A percentile compares a stretch with the other conserved stretches of the same genome.
These are phyloP conservation scores for Nigrospora oryzae DNA, from an alignment of 2,329 filamentous ascomycete species.

Conservation along the genomic window DNA sequence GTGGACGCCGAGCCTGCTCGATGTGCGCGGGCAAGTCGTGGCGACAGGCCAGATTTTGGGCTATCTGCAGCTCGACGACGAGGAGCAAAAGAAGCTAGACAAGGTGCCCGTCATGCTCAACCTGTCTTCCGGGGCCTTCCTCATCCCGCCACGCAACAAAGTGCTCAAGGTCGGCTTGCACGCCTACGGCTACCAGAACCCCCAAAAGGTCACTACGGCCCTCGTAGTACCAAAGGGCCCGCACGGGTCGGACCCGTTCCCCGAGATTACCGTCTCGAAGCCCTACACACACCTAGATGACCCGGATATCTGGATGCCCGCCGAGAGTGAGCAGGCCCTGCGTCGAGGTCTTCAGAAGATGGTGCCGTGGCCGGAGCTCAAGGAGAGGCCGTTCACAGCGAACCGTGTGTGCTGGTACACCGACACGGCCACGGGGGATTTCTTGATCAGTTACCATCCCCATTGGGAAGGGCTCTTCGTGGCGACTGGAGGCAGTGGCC, in stretches of 20 bases:
- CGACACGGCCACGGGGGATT: conserved; percentile 64
- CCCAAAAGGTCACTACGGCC: conserved; percentile 21
- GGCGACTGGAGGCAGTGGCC: conserved; percentile 55
- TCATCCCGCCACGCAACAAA: conserved; percentile 57
- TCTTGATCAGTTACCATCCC: conserved; percentile 63
- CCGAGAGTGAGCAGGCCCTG: conserved; percentile 53
- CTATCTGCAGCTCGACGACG: conserved; percentile 65
- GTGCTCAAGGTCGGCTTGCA: conserved; percentile 65
- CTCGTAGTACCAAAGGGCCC: conserved; percentile 8
- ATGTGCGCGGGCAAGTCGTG: conserved; percentile 66
- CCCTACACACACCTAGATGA: conserved; percentile 41
- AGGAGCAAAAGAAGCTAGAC: conserved; percentile 58
- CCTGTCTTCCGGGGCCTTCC: conserved; percentile 62
- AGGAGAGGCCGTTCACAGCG: conserved; percentile 49
- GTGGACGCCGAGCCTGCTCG: conserved; percentile 73
- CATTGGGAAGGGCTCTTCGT: conserved; percentile 49
- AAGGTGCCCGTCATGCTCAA: conserved; percentile 67
- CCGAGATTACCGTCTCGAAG: conserved; percentile 21
- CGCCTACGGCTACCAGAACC: conserved; percentile 58
- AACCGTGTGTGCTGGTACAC: conserved; percentile 70
- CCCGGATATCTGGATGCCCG: conserved; percentile 39
- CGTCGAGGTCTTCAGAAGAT: conserved; percentile 52
- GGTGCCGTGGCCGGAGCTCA: conserved; percentile 47
- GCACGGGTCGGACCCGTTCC: not conserved
- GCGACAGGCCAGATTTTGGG: conserved; percentile 77